phyloP scores from a whole-genome alignment of 495 filamentous ascomycete genomes.

The Talaromyces proteolyticus region DNA sequence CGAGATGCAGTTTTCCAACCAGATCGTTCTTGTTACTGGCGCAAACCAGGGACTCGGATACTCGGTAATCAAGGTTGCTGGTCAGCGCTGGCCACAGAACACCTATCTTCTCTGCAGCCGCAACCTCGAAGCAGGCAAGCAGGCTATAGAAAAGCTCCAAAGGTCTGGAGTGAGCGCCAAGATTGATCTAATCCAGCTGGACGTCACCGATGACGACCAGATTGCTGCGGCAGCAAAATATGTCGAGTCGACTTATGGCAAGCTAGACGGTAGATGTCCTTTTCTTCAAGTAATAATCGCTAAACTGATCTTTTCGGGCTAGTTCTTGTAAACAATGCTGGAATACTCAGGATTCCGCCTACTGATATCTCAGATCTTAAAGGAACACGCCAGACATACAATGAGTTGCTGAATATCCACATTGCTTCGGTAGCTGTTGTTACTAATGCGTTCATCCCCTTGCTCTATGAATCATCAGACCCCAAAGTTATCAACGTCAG shows the following conservation, averaged over 20 bases:
- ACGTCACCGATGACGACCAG: conserved; percentile 20
- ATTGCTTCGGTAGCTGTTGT: conserved; percentile 20
- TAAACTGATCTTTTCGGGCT: not conserved
- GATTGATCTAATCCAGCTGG: conserved; percentile 22
- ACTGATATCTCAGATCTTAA: conserved; percentile 5
- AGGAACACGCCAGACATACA: conserved; percentile 14
- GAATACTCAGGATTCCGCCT: conserved; percentile 9
- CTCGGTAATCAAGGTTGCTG: conserved; percentile 22
- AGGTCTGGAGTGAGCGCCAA: conserved; percentile 11
- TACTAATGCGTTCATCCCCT: conserved; percentile 18
- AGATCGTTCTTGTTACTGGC: conserved; percentile 28
- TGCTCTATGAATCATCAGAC: conserved; percentile 13
- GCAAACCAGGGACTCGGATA: conserved; percentile 30
- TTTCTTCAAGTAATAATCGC: too few relatives aligned
- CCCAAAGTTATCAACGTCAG: conserved; percentile 22
- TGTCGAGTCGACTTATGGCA: conserved; percentile 13
- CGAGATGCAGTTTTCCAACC: too few relatives aligned
- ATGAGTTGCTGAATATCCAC: conserved; percentile 17
- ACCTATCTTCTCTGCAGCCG: conserved; percentile 24
- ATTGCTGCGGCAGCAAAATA: conserved; percentile 14
- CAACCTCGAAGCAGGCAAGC: conserved; percentile 10
- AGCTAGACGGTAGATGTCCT: conserved; percentile 13
- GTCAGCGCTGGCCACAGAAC: conserved; percentile 13
- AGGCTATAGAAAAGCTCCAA: conserved; percentile 13
- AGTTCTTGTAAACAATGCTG: conserved; percentile 33